Evolutionary conservation across 371 early-diverging fungal species (phyloP).

Genomic region (Zopfochytrium polystomum): DNA sequence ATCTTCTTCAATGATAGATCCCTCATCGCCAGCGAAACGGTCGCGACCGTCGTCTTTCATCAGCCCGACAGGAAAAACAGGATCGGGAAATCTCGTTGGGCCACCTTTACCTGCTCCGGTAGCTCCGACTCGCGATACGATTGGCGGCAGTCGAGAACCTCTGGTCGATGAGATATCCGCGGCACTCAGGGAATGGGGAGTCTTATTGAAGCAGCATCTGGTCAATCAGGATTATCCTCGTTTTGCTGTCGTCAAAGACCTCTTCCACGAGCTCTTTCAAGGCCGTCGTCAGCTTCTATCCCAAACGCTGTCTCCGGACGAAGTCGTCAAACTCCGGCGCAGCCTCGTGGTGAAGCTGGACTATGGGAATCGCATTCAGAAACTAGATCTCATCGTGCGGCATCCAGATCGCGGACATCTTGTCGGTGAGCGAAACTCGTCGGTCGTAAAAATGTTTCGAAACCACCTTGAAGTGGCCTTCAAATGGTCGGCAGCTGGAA

Average conservation of each 20-base stretch:
- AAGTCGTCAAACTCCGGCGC: conserved; percentile 53
- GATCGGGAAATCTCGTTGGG: not conserved
- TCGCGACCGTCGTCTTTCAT: not conserved
- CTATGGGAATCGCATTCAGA: conserved; percentile 55
- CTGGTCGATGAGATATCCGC: conserved; percentile 69
- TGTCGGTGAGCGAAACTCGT: conserved; percentile 53
- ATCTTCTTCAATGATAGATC: too few relatives aligned
- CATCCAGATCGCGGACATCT: conserved; percentile 63
- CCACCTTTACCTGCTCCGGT: conserved; percentile 23
- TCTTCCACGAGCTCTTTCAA: conserved; percentile 60
- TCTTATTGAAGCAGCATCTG: conserved; percentile 53
- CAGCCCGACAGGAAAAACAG: not conserved
- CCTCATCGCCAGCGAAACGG: not conserved
- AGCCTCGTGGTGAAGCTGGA: conserved; percentile 61
- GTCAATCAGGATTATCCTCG: conserved; percentile 53
- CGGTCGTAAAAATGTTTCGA: conserved; percentile 53
- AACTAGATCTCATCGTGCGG: conserved; percentile 59
- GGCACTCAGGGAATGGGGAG: conserved; percentile 65
- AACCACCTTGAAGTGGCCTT: conserved; percentile 59
- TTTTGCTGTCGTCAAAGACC: conserved; percentile 55
- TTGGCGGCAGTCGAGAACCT: conserved; percentile 59
- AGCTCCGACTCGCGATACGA: conserved; percentile 44
- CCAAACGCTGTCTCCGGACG: conserved; percentile 63
- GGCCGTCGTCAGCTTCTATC: conserved; percentile 67
- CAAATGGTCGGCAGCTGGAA: too few relatives aligned